Evolutionary conservation across 73 alveolate genomes (phyloP).

Genomic region (Paramecium octaurelia): DNA sequence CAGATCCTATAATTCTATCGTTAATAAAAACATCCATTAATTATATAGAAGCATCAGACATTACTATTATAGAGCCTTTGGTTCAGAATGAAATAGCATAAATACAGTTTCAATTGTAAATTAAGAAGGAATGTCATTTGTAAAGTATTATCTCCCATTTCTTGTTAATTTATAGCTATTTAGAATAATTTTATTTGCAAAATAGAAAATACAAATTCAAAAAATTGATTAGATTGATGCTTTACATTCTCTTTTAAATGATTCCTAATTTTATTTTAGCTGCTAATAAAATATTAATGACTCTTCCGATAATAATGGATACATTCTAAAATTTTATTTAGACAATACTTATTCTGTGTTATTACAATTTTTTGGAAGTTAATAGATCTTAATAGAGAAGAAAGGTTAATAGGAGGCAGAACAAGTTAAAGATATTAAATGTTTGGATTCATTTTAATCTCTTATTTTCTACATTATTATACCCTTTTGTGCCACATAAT

Average conservation of each 20-base stretch:
- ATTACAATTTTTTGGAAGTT: background rate
- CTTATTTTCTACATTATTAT: background rate
- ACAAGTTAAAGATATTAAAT: background rate
- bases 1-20: background rate
- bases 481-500: background rate
- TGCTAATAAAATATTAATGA: too few relatives aligned
- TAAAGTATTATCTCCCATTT: background rate
- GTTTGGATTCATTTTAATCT: background rate
- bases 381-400: background rate
- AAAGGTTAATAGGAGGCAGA: background rate
- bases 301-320: too few relatives aligned
- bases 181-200: too few relatives aligned
- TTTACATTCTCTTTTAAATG: too few relatives aligned
- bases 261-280: too few relatives aligned
- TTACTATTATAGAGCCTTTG: background rate
- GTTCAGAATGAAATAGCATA: background rate
- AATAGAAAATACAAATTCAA: too few relatives aligned
- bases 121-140: background rate
- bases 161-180: too few relatives aligned
- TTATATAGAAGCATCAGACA: background rate
- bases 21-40: background rate
- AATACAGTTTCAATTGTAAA: background rate
- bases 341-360: background rate
- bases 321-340: too few relatives aligned
- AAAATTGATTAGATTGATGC: too few relatives aligned